These are phyloP conservation scores for Curvularia lunata DNA, from an alignment of 2,329 filamentous ascomycete genomes.

Conservation along the genomic window DNA sequence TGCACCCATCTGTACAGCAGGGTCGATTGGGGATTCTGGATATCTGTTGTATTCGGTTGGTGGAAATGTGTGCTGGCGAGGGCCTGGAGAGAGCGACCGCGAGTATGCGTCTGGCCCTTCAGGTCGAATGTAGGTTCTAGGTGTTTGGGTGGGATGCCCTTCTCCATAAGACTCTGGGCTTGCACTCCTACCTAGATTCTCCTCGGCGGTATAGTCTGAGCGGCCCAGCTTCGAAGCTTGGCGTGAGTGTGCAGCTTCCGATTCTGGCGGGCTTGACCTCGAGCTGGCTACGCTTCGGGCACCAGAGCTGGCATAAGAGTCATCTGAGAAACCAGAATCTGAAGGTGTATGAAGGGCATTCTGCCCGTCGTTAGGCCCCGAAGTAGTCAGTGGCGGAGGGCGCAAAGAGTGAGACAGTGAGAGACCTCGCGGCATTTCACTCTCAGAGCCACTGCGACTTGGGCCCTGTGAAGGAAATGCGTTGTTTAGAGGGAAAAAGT, in stretches of 20 bases:
- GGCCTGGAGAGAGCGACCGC: slow-evolving; percentile 30
- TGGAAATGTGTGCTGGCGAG: slow-evolving; percentile 14
- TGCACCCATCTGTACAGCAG: slow-evolving; percentile 47
- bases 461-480: slow-evolving; percentile 33
- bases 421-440: slow-evolving; percentile 10
- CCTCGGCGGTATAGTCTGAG: slow-evolving; percentile 31
- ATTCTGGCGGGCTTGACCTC: slow-evolving; percentile 48
- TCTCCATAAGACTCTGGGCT: slow-evolving; percentile 42
- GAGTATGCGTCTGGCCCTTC: slow-evolving; percentile 31
- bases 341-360: slow-evolving; percentile 48
- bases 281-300: slow-evolving; percentile 46
- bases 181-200: slow-evolving; percentile 32
- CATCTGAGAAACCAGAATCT: slow-evolving; percentile 50
- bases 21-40: slow-evolving; percentile 51
- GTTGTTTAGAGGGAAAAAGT: slow-evolving; percentile 28
- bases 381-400: slow-evolving; percentile 32
- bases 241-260: slow-evolving; percentile 45
- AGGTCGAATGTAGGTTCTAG: slow-evolving; percentile 29
- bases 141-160: slow-evolving; percentile 24
- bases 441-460: slow-evolving; percentile 30
- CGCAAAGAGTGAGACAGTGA: slow-evolving; percentile 19
- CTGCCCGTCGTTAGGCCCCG: slow-evolving; percentile 32
- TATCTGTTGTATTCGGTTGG: slow-evolving; percentile 22
- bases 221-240: slow-evolving; percentile 38
- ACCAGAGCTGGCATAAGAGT: slow-evolving; percentile 45